Conservation (phyloP, 441 rosid genomes). For the Gossypium davidsonii region DNA sequence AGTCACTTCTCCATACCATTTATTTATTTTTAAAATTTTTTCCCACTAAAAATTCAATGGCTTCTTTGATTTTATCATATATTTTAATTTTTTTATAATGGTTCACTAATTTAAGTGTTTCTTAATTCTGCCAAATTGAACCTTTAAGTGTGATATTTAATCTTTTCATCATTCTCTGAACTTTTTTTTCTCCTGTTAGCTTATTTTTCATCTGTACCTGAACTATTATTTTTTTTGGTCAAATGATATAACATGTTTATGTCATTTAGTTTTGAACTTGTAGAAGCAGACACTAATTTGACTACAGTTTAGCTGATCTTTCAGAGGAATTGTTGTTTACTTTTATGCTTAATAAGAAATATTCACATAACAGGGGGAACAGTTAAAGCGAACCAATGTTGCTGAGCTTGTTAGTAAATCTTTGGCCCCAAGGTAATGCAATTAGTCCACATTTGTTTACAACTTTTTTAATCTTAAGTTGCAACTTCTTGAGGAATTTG, state of each 20-base stretch:
- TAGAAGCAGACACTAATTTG: neutral
- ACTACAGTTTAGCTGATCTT: neutral
- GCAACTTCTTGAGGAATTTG: slow-evolving; percentile 15
- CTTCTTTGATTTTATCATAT: neutral
- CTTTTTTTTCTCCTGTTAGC: neutral
- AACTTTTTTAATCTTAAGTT: slow-evolving; percentile 1
- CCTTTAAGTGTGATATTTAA: neutral
- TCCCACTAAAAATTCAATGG: too few species aligned
- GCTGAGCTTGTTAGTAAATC: slow-evolving; percentile 53
- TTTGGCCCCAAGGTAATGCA: slow-evolving; percentile 39
- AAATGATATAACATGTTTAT: neutral
- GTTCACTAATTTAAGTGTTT: neutral
- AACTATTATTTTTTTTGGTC: neutral
- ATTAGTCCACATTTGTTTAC: neutral
- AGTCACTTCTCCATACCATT: neutral
- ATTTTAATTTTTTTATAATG: neutral
- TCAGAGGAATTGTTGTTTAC: neutral
- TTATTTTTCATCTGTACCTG: neutral
- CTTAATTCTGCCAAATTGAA: neutral
- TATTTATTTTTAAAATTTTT: too few species aligned
- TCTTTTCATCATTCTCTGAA: neutral
- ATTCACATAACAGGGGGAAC: slow-evolving; percentile 64
- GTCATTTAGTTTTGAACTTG: neutral
- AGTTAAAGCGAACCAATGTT: slow-evolving; percentile 49
- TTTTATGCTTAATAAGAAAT: neutral